These are phyloP conservation scores for Gastrodia elata DNA, from an alignment of 106 monocot genomes.

Conservation along the genomic window DNA sequence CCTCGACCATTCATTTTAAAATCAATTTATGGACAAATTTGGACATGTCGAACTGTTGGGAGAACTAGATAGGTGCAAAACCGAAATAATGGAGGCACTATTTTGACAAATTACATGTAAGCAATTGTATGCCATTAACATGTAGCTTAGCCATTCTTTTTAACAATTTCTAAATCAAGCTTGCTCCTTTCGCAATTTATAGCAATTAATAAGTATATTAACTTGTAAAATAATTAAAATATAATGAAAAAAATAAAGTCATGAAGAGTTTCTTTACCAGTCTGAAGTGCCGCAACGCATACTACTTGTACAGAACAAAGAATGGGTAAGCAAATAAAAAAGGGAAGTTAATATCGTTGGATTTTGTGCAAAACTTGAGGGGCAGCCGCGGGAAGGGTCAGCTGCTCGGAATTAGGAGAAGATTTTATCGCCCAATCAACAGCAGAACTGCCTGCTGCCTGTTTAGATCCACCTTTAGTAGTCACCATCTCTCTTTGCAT, in stretches of 20 bases:
- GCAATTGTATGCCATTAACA: neutral
- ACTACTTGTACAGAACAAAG: neutral
- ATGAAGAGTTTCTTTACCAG: neutral
- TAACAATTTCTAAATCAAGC: neutral
- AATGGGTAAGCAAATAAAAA: neutral
- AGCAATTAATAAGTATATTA: neutral
- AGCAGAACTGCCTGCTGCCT: slow-evolving; percentile 8
- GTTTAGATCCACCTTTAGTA: slow-evolving; percentile 18
- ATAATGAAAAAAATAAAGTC: neutral
- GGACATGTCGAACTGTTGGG: too few relatives aligned
- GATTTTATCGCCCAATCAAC: slow-evolving; percentile 20
- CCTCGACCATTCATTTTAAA: too few relatives aligned
- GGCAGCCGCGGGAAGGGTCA: slow-evolving; percentile 12
- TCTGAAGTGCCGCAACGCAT: neutral
- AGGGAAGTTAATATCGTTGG: slow-evolving; percentile 17
- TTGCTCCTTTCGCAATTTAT: neutral
- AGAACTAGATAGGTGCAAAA: too few relatives aligned
- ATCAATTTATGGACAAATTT: too few relatives aligned
- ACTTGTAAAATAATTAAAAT: neutral
- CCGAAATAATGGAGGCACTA: too few relatives aligned
- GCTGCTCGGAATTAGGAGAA: slow-evolving; percentile 37
- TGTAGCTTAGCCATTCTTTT: neutral
- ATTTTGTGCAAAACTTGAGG: slow-evolving; percentile 38
- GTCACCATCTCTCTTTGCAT: slow-evolving; percentile 11
- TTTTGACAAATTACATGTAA: too few relatives aligned